Evolutionary conservation across 1,139 yeast genomes (phyloP).

Genomic region (Debaryomyces sp.): DNA sequence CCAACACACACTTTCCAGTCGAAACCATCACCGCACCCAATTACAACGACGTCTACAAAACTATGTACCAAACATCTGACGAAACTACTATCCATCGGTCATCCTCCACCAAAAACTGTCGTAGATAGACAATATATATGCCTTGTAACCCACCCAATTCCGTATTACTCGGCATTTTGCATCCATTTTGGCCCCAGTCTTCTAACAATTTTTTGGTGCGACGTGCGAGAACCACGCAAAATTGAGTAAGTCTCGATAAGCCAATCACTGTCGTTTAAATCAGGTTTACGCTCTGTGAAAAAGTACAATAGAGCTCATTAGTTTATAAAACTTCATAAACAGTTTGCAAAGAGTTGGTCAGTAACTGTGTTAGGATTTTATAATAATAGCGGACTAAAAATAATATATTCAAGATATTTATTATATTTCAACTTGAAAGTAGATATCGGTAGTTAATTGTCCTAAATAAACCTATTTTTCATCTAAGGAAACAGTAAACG

Average conservation of each 20-base stretch:
- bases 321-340: not conserved
- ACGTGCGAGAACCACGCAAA: conserved; percentile 3
- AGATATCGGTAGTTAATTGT: not conserved
- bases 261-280: conserved; percentile 7
- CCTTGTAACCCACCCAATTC: not conserved
- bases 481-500: not conserved
- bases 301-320: conserved; percentile 2
- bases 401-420: not conserved
- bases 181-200: not conserved
- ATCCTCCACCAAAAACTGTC: not conserved
- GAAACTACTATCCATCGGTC: conserved; percentile 14
- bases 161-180: not conserved
- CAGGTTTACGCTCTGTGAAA: conserved; percentile 8
- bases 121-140: not conserved
- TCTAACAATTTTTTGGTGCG: not conserved
- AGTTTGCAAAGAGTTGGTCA: not conserved
- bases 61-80: conserved; percentile 15
- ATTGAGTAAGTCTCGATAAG: not conserved
- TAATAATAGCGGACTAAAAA: conserved; percentile 1
- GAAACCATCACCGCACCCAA: conserved; percentile 19
- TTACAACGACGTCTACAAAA: conserved; percentile 17
- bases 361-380: not conserved
- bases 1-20: conserved; percentile 16
- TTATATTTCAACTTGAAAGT: not conserved
- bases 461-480: not conserved